These are phyloP conservation scores for Cadophora sp. DNA, from an alignment of 2,329 filamentous ascomycete species.

Conservation along the genomic window DNA sequence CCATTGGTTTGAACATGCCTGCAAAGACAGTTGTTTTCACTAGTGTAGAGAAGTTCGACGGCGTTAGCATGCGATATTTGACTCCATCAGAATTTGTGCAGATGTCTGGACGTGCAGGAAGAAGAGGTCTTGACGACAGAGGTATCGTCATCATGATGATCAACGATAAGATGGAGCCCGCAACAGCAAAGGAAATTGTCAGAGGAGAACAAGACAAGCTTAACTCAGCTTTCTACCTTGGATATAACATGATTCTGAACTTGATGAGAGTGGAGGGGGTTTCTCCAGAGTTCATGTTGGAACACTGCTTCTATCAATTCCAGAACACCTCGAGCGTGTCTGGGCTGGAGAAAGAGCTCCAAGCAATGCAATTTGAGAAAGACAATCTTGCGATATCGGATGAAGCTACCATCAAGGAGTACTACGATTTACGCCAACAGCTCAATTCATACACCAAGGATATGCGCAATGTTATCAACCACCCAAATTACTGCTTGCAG, in stretches of 20 bases:
- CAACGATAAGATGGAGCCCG: constrained; percentile 92
- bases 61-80: constrained; percentile 78
- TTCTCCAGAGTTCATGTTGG: constrained; percentile 98
- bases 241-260: constrained; percentile 99
- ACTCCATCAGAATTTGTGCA: constrained; percentile 97
- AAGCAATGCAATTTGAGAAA: constrained; percentile 77
- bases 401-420: constrained; percentile 89
- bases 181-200: constrained; percentile 92
- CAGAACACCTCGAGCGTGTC: constrained; percentile 92
- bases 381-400: constrained; percentile 80
- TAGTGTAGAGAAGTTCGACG: constrained; percentile 94
- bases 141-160: constrained; percentile 99
- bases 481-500: constrained; percentile 83
- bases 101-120: constrained; percentile 96
- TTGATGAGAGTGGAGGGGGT: constrained; percentile 98
- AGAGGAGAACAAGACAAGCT: constrained; percentile 96
- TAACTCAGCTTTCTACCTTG: constrained; percentile 96
- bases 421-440: constrained; percentile 88
- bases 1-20: constrained; percentile 98
- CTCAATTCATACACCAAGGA: constrained; percentile 85
- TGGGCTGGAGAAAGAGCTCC: constrained; percentile 81
- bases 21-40: constrained; percentile 99
- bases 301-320: constrained; percentile 97
- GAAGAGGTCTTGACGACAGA: constrained; percentile 95
- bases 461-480: constrained; percentile 90